Evolutionary conservation across 495 filamentous ascomycete species (phyloP), one percentile per base, ranked within the genome.

Genomic region (Darksidea phi): DNA sequence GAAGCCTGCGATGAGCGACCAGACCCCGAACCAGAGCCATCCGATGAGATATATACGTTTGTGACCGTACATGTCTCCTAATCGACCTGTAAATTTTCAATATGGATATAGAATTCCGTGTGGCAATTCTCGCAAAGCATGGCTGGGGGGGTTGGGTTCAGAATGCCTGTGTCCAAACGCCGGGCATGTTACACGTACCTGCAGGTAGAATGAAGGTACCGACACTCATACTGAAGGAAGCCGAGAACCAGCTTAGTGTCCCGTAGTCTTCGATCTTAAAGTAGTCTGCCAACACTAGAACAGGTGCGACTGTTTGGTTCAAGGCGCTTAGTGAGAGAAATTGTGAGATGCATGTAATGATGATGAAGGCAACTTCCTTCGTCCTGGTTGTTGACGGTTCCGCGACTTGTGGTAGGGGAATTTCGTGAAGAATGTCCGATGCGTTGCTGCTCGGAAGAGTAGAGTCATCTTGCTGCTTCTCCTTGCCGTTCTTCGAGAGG

Each of bases 281-380:
- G 48, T 56, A 54, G 0, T 63, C 32, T 2, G 57, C 64, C 6
- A 70, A 12, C 23, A 70, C 52, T 48, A 59, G 54, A 25, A 69
- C 55, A 25, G 61, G 62, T 18, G 63, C 59, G 7, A 70, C 51
- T 7, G 59, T 63, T 36, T 70, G 67, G 37, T 59, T 57, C 32
- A 70, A 34, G 7, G 59, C 67, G 15, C 52, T 47, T 13, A 65
- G 48, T 3, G 67, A 65, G 7, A 67, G 47, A 6, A 80, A 73
- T 48, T 82, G 79, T 0, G 76, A 75, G 48, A 74, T 71, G 54
- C 77, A 80, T 11, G 60, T 63, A 17, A 63, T 63, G 47, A 57
- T 57, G 10, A 63, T 57, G 47, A 63, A 63, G 5, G 41, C 13
- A 18, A 52, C 17, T 36, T 52, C 54, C 12, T 18, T 23, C 1